phyloP scores from a whole-genome alignment of 2,329 filamentous ascomycete genomes.

The Talaromyces atroroseus region DNA sequence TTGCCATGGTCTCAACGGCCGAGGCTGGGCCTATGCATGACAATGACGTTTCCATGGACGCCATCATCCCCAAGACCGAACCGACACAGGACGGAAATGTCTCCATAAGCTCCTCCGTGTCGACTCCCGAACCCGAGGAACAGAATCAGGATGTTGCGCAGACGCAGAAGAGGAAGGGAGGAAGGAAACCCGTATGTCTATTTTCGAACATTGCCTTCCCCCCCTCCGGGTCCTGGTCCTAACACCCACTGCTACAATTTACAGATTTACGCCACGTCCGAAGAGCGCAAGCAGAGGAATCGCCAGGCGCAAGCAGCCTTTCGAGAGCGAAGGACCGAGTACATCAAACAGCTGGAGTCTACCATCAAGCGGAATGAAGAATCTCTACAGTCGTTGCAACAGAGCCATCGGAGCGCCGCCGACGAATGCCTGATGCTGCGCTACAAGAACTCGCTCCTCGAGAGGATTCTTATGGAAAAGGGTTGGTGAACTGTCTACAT shows the following conservation, averaged over 20 bases:
- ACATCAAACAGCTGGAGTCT: constrained; percentile 97
- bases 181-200: constrained; percentile 81
- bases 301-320: constrained; percentile 96
- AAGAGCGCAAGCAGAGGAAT: constrained; percentile 96
- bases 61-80: constrained; percentile 39
- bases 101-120: constrained; percentile 41
- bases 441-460: constrained; percentile 95
- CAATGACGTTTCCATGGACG: constrained; percentile 37
- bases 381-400: constrained; percentile 83
- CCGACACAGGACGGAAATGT: constrained; percentile 37
- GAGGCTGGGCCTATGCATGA: constrained; percentile 34
- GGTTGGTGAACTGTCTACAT: constrained; percentile 45
- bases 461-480: constrained; percentile 94
- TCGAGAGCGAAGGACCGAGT: constrained; percentile 91
- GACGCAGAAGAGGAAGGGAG: constrained; percentile 88
- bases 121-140: constrained; percentile 42
- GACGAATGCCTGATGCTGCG: constrained; percentile 97
- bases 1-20: constrained; percentile 42
- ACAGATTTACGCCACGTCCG: constrained; percentile 96
- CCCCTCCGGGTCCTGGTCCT: background rate
- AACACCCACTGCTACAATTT: background rate
- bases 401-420: constrained; percentile 86
- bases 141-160: constrained; percentile 41
- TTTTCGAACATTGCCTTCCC: background rate
- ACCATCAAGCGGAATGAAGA: constrained; percentile 97